Conservation (phyloP, 192 early-diverging fungal genomes). For the Backusella westeae region DNA sequence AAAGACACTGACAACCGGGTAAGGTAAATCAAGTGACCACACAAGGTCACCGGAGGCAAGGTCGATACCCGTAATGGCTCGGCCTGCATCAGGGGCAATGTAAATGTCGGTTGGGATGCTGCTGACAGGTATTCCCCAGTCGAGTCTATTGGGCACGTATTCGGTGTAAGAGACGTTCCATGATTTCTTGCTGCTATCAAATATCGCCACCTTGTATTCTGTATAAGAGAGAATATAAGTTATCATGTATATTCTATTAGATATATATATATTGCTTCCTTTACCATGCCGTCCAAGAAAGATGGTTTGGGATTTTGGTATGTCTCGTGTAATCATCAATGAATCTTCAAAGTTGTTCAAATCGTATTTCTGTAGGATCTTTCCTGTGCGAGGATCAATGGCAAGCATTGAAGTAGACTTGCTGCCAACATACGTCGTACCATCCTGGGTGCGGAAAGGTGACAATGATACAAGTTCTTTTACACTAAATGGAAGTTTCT, state of each 20-base stretch:
- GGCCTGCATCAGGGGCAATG: slow-evolving; percentile 34
- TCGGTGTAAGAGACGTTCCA: slow-evolving; percentile 40
- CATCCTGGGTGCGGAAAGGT: slow-evolving; percentile 48
- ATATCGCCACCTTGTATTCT: slow-evolving; percentile 62
- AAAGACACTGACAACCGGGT: slow-evolving; percentile 54
- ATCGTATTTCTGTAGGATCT: slow-evolving; percentile 57
- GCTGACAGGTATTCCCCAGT: slow-evolving; percentile 20
- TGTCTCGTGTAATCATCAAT: slow-evolving; percentile 17
- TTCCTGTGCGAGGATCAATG: slow-evolving; percentile 65
- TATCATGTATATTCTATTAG: too few species aligned
- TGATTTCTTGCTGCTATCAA: slow-evolving; percentile 33
- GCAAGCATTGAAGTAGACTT: slow-evolving; percentile 68
- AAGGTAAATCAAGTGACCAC: slow-evolving; percentile 52
- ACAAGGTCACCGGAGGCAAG: slow-evolving; percentile 24
- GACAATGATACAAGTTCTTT: slow-evolving; percentile 65
- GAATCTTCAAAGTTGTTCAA: slow-evolving; percentile 34
- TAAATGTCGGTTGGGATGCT: slow-evolving; percentile 23
- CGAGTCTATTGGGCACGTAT: slow-evolving; percentile 39
- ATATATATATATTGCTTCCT: not conserved
- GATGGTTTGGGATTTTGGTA: slow-evolving; percentile 30
- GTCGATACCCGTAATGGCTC: slow-evolving; percentile 34
- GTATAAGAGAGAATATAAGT: not conserved
- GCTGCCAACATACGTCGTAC: slow-evolving; percentile 60
- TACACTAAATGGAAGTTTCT: slow-evolving; percentile 66
- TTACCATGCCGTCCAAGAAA: slow-evolving; percentile 38